Base-by-base conservation (phyloP, 176 grass and related monocot genomes). In the Themeda triandra region DNA sequence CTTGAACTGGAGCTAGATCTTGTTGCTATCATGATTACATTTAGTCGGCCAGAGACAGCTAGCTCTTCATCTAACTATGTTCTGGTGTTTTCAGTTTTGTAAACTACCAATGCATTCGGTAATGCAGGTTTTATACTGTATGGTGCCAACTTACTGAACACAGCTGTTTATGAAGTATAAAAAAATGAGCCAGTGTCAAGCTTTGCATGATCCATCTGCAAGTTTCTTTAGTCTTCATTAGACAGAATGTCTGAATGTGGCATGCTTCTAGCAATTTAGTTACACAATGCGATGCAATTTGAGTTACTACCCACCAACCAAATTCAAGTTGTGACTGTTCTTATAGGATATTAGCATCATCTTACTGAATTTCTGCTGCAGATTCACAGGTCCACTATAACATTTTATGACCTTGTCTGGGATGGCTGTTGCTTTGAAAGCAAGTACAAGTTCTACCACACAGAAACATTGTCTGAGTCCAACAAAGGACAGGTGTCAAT, bases 401-500 rank as follows among this genome's bases (percentile, higher is more conserved):
- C 1, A 41, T 31, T 69, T 64, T 37, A 73, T 79, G 79, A 19
- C 84, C 60, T 68, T 83, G 48, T 67, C 79, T 87, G 86, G 73
- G 40, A 88, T 92, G 83, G 83, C 79, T 10, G 8, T 88, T 86
- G 86, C 62, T 6, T 86, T 82, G 8, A 85, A 88, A 79, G 83
- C 83, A 88, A 86, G 60, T 76, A 68, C 46, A 8, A 64, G 62
- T 74, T 77, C 60, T 53, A 41, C 35, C 29, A 27, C 66, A 28
- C 75, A 77, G 9, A 36, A 75, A 8, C 48, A 56, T 6, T 39
- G 48, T 66, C 62, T 48, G 49, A 10, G 62, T 88, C 77, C 74
- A 74, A 75, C 73, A 35, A 75, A 28, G 59, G 68, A 44, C 32
- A 78, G 19, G 13, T 30, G 25, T 28, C 53, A 64, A 68, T 32